phyloP scores from a whole-genome alignment of 139 green algal genomes.

The Chlorella sp. region DNA sequence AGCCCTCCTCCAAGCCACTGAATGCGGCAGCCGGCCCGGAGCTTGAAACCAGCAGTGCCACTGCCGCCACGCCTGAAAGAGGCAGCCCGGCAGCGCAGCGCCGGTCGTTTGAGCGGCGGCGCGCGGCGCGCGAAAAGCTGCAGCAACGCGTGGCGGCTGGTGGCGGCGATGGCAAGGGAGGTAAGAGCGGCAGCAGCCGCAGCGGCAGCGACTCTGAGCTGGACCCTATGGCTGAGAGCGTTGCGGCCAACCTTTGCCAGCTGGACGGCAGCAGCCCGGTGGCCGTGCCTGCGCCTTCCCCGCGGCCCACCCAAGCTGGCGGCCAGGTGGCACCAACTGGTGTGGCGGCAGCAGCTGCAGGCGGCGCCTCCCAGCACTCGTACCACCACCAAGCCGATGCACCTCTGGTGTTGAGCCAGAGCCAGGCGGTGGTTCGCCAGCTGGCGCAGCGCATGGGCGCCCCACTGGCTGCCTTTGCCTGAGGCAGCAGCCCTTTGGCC shows the following conservation, averaged over 20 bases:
- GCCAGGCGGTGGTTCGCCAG: no score
- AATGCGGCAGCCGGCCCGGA: neutral
- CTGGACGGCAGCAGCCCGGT: slow-evolving; percentile 10
- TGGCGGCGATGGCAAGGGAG: neutral
- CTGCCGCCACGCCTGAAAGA: neutral
- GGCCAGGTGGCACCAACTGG: neutral
- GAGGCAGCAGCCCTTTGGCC: no score
- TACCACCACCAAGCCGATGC: no score
- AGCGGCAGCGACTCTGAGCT: slow-evolving; percentile 21
- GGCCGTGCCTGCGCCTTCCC: neutral
- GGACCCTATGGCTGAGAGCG: slow-evolving; percentile 1
- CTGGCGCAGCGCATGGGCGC: no score
- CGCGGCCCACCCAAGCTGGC: neutral
- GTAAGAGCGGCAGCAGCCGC: neutral
- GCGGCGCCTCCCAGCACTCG: neutral
- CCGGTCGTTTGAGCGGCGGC: neutral
- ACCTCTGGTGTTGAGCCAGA: no score
- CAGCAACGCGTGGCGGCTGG: neutral
- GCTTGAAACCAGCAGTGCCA: no score
- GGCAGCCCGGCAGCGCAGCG: neutral
- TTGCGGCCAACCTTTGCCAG: slow-evolving; percentile 12
- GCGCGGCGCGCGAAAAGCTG: neutral
- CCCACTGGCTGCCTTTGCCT: no score
- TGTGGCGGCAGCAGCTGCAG: neutral
- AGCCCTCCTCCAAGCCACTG: neutral